Evolutionary conservation across 805 yeast species (phyloP).

Genomic region (Lipomyces sp.): DNA sequence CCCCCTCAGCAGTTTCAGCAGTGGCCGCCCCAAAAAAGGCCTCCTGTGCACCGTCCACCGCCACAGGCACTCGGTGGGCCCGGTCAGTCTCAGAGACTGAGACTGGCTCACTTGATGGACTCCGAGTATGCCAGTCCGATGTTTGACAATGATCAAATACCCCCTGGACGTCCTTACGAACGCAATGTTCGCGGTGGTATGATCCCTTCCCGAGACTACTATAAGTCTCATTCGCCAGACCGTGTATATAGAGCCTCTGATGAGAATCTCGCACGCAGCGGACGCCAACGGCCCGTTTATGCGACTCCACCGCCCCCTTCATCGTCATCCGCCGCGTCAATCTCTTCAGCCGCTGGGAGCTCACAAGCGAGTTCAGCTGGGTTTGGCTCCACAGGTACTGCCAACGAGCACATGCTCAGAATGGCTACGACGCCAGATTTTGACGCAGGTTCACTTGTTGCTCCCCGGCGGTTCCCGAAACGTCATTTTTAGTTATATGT

Average conservation of each 20-base stretch:
- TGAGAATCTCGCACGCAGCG: conserved; percentile 8
- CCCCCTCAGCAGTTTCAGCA: neutral
- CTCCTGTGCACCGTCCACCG: conserved; percentile 3
- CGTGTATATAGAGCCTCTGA: conserved; percentile 5
- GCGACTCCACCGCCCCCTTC: conserved; percentile 13
- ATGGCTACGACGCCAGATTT: conserved; percentile 16
- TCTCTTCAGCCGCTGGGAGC: conserved; percentile 7
- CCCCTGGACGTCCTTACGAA: conserved; percentile 9
- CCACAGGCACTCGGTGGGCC: conserved; percentile 3
- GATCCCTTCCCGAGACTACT: conserved; percentile 9
- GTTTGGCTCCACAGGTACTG: neutral
- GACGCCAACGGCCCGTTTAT: conserved; percentile 12
- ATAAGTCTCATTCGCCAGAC: conserved; percentile 5
- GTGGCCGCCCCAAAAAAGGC: neutral
- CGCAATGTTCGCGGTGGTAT: neutral
- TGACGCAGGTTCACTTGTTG: conserved; percentile 7
- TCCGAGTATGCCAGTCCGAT: conserved; percentile 3
- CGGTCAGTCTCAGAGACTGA: conserved; percentile 3
- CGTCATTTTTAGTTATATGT: neutral
- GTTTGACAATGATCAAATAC: conserved; percentile 6
- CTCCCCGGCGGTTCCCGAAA: conserved; percentile 11
- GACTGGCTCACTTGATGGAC: conserved; percentile 17
- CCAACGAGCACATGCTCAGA: conserved; percentile 2
- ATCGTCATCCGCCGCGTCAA: neutral
- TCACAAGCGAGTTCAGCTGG: neutral